Conservation (phyloP, 257 asterid genomes). For the Nicotiana benthamiana region DNA sequence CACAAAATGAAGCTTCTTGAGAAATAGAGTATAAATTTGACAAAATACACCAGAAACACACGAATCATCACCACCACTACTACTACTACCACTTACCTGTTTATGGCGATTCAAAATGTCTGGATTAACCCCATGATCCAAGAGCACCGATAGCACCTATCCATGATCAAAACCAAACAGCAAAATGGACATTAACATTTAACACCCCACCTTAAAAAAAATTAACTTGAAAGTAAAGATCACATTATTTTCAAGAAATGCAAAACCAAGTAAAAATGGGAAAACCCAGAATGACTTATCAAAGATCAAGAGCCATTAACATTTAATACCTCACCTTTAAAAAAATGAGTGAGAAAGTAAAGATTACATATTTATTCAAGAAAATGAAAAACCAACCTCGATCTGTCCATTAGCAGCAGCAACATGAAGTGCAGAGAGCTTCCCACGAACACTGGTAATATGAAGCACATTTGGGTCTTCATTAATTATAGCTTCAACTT, state of each 20-base stretch:
- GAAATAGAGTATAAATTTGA: neutral
- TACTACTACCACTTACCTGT: slow-evolving; percentile 40
- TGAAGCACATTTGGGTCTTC: slow-evolving; percentile 41
- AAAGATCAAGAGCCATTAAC: neutral
- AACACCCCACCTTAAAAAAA: neutral
- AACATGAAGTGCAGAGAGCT: slow-evolving; percentile 57
- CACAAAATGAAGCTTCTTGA: neutral
- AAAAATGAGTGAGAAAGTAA: neutral
- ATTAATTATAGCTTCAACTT: slow-evolving; percentile 46
- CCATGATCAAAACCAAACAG: neutral
- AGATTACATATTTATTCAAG: neutral
- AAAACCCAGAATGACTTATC: neutral
- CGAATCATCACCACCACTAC: neutral
- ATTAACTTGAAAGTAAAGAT: too few species aligned
- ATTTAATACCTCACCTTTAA: neutral
- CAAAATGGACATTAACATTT: neutral
- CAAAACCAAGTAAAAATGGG: too few species aligned
- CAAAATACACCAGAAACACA: neutral
- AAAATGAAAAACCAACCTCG: slow-evolving; percentile 39
- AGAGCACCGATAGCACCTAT: slow-evolving; percentile 65
- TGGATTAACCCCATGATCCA: slow-evolving; percentile 58
- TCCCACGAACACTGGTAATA: slow-evolving; percentile 28
- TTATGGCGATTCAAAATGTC: slow-evolving; percentile 68
- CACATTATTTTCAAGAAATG: too few species aligned
- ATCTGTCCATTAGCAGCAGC: slow-evolving; percentile 67